Conservation (phyloP, 2,329 filamentous ascomycete genomes). For the Fusarium brachygibbosum region DNA sequence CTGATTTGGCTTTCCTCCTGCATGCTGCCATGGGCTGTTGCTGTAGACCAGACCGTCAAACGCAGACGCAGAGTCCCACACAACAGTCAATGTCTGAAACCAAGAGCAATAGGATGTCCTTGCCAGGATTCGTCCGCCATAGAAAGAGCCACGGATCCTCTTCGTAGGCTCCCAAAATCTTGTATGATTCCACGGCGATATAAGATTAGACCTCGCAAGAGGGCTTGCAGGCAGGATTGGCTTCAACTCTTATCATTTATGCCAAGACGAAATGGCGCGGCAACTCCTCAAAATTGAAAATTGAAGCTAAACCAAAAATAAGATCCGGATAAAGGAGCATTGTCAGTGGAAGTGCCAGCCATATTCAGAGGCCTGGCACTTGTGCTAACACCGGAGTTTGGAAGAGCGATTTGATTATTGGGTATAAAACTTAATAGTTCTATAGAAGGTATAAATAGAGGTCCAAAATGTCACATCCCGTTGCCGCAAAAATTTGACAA, state of each 20-base stretch:
- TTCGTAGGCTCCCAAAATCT: constrained; percentile 10
- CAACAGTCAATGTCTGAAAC: constrained; percentile 41
- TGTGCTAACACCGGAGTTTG: constrained; percentile 4
- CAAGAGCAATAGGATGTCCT: constrained; percentile 32
- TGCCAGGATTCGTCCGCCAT: constrained; percentile 51
- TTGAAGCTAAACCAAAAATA: not conserved
- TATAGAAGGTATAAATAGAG: constrained; percentile 1
- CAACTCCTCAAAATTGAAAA: not conserved
- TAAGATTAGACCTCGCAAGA: not conserved
- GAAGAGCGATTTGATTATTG: constrained; percentile 10
- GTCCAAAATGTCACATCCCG: not conserved
- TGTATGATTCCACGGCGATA: not conserved
- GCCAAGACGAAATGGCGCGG: not conserved
- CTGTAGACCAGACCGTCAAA: constrained; percentile 59
- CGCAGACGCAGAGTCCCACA: constrained; percentile 5
- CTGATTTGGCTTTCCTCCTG: constrained; percentile 77
- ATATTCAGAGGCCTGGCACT: not conserved
- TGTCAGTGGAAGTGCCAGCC: not conserved
- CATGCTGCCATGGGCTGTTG: constrained; percentile 85
- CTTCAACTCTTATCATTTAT: not conserved
- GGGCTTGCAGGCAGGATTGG: not conserved
- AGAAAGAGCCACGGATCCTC: constrained; percentile 44
- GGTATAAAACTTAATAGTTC: constrained; percentile 8
- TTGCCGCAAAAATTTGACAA: not conserved
- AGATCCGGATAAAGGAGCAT: constrained; percentile 2